Percentiles rank a stretch among this genome's conserved stretches.
Evolutionary conservation across 352 stramenopile genomes (phyloP).

Genomic region (Aphanomyces astaci): DNA sequence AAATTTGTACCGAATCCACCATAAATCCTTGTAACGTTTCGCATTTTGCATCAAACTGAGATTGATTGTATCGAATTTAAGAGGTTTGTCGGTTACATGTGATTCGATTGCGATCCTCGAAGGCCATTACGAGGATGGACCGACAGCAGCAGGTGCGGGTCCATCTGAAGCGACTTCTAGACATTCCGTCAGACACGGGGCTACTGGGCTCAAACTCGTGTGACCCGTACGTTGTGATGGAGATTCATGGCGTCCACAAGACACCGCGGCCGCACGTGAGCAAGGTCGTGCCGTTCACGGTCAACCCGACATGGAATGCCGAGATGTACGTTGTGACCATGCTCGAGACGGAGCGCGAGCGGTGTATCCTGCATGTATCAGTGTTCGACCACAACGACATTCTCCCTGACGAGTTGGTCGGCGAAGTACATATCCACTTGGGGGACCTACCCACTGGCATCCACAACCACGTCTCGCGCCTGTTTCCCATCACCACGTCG

Average conservation of each 20-base stretch:
- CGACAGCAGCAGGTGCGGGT: constrained; percentile 4
- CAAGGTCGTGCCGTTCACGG: constrained; percentile 2
- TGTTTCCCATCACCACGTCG: not conserved
- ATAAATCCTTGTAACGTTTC: too few species aligned
- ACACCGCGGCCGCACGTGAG: not conserved
- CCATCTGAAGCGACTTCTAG: not conserved
- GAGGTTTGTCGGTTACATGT: not conserved
- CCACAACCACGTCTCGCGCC: not conserved
- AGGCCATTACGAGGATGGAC: not conserved
- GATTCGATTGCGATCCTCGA: not conserved
- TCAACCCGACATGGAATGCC: not conserved
- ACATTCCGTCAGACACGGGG: not conserved
- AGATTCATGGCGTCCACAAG: not conserved
- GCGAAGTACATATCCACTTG: not conserved
- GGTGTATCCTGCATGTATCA: not conserved
- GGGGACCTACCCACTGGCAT: not conserved
- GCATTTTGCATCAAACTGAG: too few species aligned
- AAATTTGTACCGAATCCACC: too few species aligned
- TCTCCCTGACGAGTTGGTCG: not conserved
- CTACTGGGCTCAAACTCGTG: not conserved
- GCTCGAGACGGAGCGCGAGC: constrained; percentile 4
- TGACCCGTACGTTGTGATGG: constrained; percentile 6
- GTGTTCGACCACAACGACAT: constrained; percentile 9
- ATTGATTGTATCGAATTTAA: not conserved
- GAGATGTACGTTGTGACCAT: not conserved